Evolutionary conservation across 1,139 yeast species (phyloP).

Genomic region (Ogataea hybrid): DNA sequence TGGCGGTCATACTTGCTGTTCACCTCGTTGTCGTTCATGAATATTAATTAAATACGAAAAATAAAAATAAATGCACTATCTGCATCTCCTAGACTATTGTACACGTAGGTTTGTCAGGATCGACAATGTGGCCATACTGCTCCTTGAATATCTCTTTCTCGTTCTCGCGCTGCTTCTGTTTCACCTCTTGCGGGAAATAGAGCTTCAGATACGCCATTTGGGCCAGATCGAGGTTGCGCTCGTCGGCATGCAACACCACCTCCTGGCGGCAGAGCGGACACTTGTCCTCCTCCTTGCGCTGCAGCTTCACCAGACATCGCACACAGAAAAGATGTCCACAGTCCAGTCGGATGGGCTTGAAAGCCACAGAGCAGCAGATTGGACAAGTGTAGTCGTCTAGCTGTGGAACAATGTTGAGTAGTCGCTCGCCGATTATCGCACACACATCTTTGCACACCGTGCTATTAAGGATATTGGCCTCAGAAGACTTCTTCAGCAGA

Average conservation of each 20-base stretch:
- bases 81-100: constrained; percentile 4
- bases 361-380: constrained; percentile 66
- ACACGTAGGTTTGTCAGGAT: constrained; percentile 24
- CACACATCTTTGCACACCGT: constrained; percentile 58
- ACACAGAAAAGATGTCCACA: constrained; percentile 74
- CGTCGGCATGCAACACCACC: constrained; percentile 58
- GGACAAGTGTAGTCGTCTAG: constrained; percentile 75
- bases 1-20: constrained; percentile 78
- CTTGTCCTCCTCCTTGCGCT: constrained; percentile 51
- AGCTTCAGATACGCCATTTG: constrained; percentile 51
- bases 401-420: constrained; percentile 63
- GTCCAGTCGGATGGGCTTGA: constrained; percentile 60
- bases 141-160: constrained; percentile 52
- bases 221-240: constrained; percentile 55
- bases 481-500: constrained; percentile 32
- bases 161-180: constrained; percentile 56
- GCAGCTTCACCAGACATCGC: constrained; percentile 65
- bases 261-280: constrained; percentile 68
- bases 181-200: constrained; percentile 67
- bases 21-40: constrained; percentile 27
- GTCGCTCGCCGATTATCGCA: constrained; percentile 50
- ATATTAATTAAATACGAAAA: not conserved
- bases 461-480: constrained; percentile 38
- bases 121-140: constrained; percentile 30
- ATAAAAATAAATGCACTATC: not conserved